Evolutionary conservation across 2,329 filamentous ascomycete genomes (phyloP), one percentile per base, ranked within the genome.

Genomic region (Penicillium sp.): DNA sequence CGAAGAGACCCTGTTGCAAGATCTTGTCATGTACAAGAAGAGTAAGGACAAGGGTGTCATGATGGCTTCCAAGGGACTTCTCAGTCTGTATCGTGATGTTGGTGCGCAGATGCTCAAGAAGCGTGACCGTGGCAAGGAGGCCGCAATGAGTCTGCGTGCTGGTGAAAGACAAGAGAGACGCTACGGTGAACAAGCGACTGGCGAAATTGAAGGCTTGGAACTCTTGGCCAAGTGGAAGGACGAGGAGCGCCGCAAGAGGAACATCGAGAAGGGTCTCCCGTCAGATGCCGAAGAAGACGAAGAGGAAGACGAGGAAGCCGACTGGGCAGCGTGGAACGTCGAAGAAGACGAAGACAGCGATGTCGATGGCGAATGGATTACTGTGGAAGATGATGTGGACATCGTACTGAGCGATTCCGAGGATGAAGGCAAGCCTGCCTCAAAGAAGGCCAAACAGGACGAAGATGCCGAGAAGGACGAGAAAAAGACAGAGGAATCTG

Each of bases 11-110:
- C 74, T 99, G n/a, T 75, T 99, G 27, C 92, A 99, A 69, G 93
- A 99, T 76, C 74, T 99, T 44, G 90, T 97, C 9, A 87, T 93
- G 76, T 97, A 99, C 73, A 83, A 89, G 53, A 95, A 95, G 77
- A 95, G 89, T 66, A 99, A 99, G 68, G 93, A 99, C 66, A 99
- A 97, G 76, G 91, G 92, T 52, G 88, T 93, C n/a, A 91, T 95
- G 81, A 97, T 99, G 93, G 93, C 93, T 7, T 90, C 92, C 12
- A 92, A 93, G 69, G 92, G 93, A 56, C 76, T 99, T 6, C 77
- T 99, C 35, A 89, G 89, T 19, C 77, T 99, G 5, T 99, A 95
- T 75, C 80, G 93, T 59, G 91, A 97, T 65, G 87, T 95, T 12
- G 90, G 87, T 30, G 89, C 93, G 0, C 88, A 95, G 58, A 81